Percentiles rank a stretch among this genome's conserved stretches.
These are phyloP conservation scores for Recurvomyces mirabilis DNA, from an alignment of 495 filamentous ascomycete genomes.

Conservation along the genomic window DNA sequence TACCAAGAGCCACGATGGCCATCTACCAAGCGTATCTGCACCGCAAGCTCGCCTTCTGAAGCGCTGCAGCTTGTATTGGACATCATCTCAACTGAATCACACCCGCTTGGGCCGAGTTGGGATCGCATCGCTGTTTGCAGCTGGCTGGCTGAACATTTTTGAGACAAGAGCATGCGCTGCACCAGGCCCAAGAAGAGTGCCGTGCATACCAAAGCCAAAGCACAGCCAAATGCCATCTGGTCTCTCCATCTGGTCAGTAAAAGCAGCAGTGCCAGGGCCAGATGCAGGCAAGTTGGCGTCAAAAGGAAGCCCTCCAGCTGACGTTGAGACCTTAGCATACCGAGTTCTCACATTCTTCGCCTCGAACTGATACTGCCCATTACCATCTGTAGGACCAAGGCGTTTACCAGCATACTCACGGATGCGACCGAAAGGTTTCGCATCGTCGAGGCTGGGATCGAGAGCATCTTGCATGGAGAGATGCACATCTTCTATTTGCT, in stretches of 20 bases:
- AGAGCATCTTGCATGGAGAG: neutral
- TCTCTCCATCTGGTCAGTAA: neutral
- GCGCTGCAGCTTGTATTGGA: no score
- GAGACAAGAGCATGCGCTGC: slow-evolving; percentile 3
- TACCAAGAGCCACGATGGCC: no score
- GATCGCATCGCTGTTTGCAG: no score
- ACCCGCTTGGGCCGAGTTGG: no score
- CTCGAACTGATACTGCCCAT: neutral
- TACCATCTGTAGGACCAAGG: no score
- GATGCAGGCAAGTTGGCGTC: slow-evolving; percentile 11
- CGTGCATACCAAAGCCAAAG: slow-evolving; percentile 17
- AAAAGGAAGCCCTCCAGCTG: slow-evolving; percentile 5
- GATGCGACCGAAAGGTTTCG: neutral
- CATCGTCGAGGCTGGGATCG: neutral
- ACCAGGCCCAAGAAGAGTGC: slow-evolving; percentile 13
- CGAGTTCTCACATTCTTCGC: neutral
- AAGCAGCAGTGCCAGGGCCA: neutral
- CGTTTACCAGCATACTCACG: neutral
- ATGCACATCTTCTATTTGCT: neutral
- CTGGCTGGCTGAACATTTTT: slow-evolving; percentile 6
- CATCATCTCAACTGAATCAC: no score
- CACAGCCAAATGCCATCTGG: slow-evolving; percentile 12
- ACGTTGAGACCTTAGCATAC: neutral
- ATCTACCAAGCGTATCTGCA: no score
- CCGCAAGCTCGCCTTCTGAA: no score